Evolutionary conservation across 2,329 filamentous ascomycete species (phyloP).

Genomic region (Zymoseptoria passerinii): DNA sequence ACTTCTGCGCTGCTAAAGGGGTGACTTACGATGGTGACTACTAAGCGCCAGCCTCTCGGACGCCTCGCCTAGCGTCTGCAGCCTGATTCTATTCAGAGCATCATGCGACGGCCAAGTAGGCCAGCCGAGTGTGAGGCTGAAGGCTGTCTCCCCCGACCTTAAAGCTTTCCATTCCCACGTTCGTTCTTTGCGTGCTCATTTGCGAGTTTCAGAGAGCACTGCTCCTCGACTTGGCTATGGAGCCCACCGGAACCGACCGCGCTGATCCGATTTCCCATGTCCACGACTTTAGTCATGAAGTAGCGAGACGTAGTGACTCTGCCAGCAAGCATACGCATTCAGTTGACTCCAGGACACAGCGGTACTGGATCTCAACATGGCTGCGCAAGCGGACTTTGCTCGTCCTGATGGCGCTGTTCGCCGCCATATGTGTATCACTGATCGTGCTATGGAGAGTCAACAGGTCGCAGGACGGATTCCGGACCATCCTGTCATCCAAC

Average conservation of each 20-base stretch:
- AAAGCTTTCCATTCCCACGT: background rate
- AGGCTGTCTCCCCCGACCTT: background rate
- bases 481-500: background rate
- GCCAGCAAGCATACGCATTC: background rate
- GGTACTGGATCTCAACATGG: conserved; percentile 3
- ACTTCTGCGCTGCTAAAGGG: background rate
- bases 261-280: background rate
- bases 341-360: background rate
- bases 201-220: background rate
- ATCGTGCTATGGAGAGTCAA: conserved; percentile 2
- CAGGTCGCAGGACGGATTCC: conserved; percentile 1
- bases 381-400: background rate
- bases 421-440: background rate
- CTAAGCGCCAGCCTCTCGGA: background rate
- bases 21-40: background rate
- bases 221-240: background rate
- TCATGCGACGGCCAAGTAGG: background rate
- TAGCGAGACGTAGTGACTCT: background rate
- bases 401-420: background rate
- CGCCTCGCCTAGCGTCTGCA: background rate
- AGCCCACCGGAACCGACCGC: background rate
- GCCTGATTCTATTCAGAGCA: background rate
- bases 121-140: background rate
- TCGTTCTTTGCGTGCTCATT: background rate
- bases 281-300: background rate